These are phyloP conservation scores for Zymoseptoria tritici DNA, from an alignment of 2,329 filamentous ascomycete species.

Conservation along the genomic window DNA sequence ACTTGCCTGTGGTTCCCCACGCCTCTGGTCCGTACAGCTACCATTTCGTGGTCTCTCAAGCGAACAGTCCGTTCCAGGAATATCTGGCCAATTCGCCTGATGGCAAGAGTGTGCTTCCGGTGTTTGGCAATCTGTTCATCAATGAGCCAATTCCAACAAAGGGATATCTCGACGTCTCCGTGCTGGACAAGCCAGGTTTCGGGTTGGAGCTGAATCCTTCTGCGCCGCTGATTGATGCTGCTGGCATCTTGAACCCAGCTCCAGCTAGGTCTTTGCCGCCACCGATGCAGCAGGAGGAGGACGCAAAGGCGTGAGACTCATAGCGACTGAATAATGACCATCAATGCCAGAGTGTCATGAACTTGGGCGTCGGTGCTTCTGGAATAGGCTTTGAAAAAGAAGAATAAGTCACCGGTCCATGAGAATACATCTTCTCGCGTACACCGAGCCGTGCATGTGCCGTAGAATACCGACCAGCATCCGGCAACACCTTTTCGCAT, in stretches of 20 bases:
- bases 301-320: not conserved
- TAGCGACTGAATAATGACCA: not conserved
- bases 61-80: constrained; percentile 91
- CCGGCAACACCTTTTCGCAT: not conserved
- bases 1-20: constrained; percentile 91
- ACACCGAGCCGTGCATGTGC: not conserved
- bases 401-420: not conserved
- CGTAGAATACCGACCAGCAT: not conserved
- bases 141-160: constrained; percentile 84
- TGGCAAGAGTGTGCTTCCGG: constrained; percentile 79
- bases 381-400: not conserved
- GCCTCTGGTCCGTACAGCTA: constrained; percentile 92
- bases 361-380: not conserved
- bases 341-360: not conserved
- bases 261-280: constrained; percentile 37
- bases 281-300: constrained; percentile 16
- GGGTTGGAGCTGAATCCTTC: constrained; percentile 79
- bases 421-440: not conserved
- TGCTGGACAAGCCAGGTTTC: constrained; percentile 84
- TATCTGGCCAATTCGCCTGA: constrained; percentile 91
- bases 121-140: constrained; percentile 83
- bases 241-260: constrained; percentile 62
- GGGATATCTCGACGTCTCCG: constrained; percentile 70
- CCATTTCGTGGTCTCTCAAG: constrained; percentile 89
- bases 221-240: constrained; percentile 70